Evolutionary conservation across 257 asterid species (phyloP), one percentile per base, ranked within the genome.

Genomic region (Primulina eburnea): DNA sequence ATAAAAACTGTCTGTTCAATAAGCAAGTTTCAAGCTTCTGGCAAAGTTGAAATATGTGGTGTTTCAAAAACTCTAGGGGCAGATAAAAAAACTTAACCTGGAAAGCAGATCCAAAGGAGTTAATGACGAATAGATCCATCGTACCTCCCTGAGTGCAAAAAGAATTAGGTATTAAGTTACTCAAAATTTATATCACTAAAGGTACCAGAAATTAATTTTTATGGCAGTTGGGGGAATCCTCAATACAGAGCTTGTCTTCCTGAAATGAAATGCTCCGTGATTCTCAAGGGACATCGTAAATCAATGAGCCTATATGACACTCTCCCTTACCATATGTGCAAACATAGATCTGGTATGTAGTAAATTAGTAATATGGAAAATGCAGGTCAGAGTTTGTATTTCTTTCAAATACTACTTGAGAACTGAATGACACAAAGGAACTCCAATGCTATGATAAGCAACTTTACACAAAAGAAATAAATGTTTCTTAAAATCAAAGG

Each of bases 81-180:
- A 71, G 65, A 65, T 38, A 34, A 64, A 73, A 73, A 28, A 64
- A 5, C 5, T 40, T 67, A 69, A 87, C 98, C 99, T 93, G 99
- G 82, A 77, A 90, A 72, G 95, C 96, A 56, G 99, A 93, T 80
- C 99, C 99, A 76, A 60, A 89, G 11, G 99, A 89, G 77, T 93
- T 93, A 59, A 93, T 90, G 26, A 93, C 96, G 80, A 93, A 93
- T 61, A 93, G 82, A 84, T 93, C 99, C 76, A 90, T 81, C 16
- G 80, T 74, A 62, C 87, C 88, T 75, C 89, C 96, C 99, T 90
- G 57, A 67, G 37, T 21, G 70, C 32, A 76, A 78, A 73, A 72
- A 60, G 62, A 52, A 77, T 37, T 74, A 59, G 26, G 21, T 52
- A 43, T 29, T 50, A 17, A 65, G 17, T 50, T 61, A 73, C 56